Base-by-base conservation (phyloP, 163 green algal genomes). In the Chloromonas sp. region DNA sequence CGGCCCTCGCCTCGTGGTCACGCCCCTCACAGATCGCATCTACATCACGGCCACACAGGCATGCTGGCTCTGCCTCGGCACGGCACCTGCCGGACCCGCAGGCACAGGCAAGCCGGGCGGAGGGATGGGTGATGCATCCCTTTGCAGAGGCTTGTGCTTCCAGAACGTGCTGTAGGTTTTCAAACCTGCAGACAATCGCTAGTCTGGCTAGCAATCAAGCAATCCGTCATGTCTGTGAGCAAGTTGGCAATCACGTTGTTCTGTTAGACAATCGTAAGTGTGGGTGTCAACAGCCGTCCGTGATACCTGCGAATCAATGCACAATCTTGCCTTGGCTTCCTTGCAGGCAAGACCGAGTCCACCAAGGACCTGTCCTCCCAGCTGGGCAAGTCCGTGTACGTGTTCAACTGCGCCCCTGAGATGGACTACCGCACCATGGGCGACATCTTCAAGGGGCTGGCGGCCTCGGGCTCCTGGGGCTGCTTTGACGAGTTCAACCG, bases 401-500 rank as follows among this genome's bases (percentile, higher is more conserved):
- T 98, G 66, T 98, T 98, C 93, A 98, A 98, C 91, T 98, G 95
- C 87, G 92, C 91, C 0, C 92, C 92, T 60, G 93, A 97, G 90
- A 97, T 98, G 93, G 95, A 98, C 89, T 98, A 96, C 87, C 92
- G 92, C 86, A 95, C 94, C 70, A 95, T 97, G 93, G 93, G 94
- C 14, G 93, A 97, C 86, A 97, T 98, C 85, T 98, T 98, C 93
- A 98, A 98, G 89, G 95, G 95, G 58, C 89, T 98, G 79, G 94
- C 94, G n/a, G 93, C 94, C 14, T 95, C 91, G 2, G 93, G 95
- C 60, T 95, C 91, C 14, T 96, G 94, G 90, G 95, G 94, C 60
- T 98, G 94, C 90, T 96, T 97, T 81, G 94, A 97, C 79, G 94
- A 96, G 90, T 97, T 96, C 92, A 97, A 97, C 86, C 88, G 94